phyloP scores from a whole-genome alignment of 768 basidiomycete genomes.

The Lentinus tigrinus region DNA sequence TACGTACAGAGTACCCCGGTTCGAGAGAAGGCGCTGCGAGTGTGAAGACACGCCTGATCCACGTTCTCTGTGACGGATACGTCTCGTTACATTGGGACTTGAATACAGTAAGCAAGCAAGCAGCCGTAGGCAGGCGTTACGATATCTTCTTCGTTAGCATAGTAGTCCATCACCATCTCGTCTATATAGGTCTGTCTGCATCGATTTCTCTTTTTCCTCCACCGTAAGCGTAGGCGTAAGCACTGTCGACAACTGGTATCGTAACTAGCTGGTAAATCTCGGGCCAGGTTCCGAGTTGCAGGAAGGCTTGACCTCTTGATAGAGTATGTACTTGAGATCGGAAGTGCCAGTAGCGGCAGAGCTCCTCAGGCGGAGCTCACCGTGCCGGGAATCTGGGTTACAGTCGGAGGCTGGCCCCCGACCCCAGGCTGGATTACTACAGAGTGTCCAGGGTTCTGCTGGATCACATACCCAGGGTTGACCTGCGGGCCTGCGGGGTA shows the following conservation, averaged over 20 bases:
- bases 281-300: no score
- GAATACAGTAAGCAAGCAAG: not conserved
- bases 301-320: no score
- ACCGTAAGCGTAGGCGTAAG: no score
- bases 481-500: slow-evolving; percentile 14
- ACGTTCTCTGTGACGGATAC: not conserved
- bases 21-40: not conserved
- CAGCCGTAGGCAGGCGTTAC: not conserved
- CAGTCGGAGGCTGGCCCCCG: slow-evolving; percentile 57
- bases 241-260: no score
- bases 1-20: no score
- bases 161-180: no score
- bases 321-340: not conserved
- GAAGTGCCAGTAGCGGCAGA: not conserved
- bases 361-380: slow-evolving; percentile 18
- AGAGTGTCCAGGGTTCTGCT: slow-evolving; percentile 58
- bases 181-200: no score
- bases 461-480: slow-evolving; percentile 43
- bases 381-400: slow-evolving; percentile 57
- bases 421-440: slow-evolving; percentile 67
- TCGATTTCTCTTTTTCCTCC: no score
- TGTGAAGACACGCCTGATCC: not conserved
- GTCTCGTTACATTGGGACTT: no score
- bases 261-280: no score
- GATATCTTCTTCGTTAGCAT: no score